These are phyloP conservation scores for Pythium chondricola DNA, from an alignment of 352 stramenopile genomes.

Conservation along the genomic window DNA sequence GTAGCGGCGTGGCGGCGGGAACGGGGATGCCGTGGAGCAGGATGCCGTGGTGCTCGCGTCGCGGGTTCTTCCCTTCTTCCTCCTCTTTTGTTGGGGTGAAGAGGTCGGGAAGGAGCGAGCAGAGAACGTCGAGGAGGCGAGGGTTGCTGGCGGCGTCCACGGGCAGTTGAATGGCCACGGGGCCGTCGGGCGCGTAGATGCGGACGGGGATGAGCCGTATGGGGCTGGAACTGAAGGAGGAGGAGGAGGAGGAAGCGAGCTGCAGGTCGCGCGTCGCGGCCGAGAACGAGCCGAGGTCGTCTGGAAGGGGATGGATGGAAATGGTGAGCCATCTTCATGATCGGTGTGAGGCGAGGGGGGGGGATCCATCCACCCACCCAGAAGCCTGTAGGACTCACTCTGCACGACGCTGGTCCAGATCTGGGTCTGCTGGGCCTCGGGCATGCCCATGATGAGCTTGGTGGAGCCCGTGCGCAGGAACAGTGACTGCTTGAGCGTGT, in stretches of 20 bases:
- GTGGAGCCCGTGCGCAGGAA: constrained; percentile 71
- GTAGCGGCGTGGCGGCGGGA: constrained; percentile 39
- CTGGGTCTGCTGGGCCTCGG: constrained; percentile 71
- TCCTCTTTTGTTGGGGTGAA: constrained; percentile 33
- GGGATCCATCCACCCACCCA: too few species aligned
- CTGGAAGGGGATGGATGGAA: constrained; percentile 1
- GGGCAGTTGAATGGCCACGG: constrained; percentile 62
- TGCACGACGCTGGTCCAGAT: constrained; percentile 72
- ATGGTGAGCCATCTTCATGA: background rate
- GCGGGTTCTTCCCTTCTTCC: too few species aligned
- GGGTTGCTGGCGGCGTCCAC: constrained; percentile 43
- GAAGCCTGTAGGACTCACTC: too few species aligned
- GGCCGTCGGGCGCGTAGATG: constrained; percentile 45
- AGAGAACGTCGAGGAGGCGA: constrained; percentile 41
- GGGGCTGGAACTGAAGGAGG: constrained; percentile 6
- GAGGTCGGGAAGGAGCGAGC: constrained; percentile 56
- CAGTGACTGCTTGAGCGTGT: constrained; percentile 76
- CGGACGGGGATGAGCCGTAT: constrained; percentile 56
- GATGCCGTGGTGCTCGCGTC: constrained; percentile 20
- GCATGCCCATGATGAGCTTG: constrained; percentile 75
- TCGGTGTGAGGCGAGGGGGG: too few species aligned
- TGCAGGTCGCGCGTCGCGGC: constrained; percentile 42
- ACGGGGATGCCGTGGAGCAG: constrained; percentile 58
- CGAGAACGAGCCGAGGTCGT: constrained; percentile 35
- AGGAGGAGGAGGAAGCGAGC: constrained; percentile 22